A percentile compares a stretch with the other conserved stretches of the same genome.
phyloP scores from a whole-genome alignment of 1,284 basidiomycete genomes.

The Ustilago esculenta region DNA sequence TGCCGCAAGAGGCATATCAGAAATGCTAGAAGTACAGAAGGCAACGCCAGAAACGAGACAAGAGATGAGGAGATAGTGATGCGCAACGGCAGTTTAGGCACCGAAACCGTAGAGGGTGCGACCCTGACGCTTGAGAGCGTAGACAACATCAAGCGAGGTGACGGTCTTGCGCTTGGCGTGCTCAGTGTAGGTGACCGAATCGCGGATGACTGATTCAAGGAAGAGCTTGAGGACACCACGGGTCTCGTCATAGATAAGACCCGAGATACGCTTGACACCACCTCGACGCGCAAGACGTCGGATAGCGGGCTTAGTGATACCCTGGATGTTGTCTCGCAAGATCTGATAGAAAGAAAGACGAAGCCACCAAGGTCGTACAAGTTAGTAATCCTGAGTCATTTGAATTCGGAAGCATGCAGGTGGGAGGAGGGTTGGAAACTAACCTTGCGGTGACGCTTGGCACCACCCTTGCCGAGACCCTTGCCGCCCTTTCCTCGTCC shows the following conservation, averaged over 20 bases:
- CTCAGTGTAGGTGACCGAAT: constrained; percentile 89
- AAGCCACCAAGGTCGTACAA: neutral
- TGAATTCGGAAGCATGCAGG: no score
- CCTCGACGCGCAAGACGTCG: constrained; percentile 94
- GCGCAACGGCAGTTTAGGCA: constrained; percentile 47
- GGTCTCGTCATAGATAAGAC: constrained; percentile 94
- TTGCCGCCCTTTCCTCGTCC: constrained; percentile 67
- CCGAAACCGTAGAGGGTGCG: constrained; percentile 80
- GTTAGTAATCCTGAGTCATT: no score
- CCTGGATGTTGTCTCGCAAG: constrained; percentile 67
- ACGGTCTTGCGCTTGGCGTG: constrained; percentile 94
- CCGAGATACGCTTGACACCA: constrained; percentile 72
- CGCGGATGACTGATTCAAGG: constrained; percentile 84
- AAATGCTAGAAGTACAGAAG: constrained; percentile 53
- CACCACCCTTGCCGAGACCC: constrained; percentile 68
- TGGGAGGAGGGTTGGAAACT: no score
- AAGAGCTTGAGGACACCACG: constrained; percentile 85
- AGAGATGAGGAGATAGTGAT: constrained; percentile 8
- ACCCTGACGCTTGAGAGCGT: constrained; percentile 83
- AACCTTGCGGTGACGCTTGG: constrained; percentile 67
- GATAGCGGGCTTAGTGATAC: constrained; percentile 91
- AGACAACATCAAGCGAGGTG: constrained; percentile 89
- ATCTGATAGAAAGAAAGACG: constrained; percentile 27
- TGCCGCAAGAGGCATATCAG: constrained; percentile 49
- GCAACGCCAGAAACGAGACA: constrained; percentile 43